Evolutionary conservation across 106 monocot genomes (phyloP).

Genomic region (Platanthera zijinensis): DNA sequence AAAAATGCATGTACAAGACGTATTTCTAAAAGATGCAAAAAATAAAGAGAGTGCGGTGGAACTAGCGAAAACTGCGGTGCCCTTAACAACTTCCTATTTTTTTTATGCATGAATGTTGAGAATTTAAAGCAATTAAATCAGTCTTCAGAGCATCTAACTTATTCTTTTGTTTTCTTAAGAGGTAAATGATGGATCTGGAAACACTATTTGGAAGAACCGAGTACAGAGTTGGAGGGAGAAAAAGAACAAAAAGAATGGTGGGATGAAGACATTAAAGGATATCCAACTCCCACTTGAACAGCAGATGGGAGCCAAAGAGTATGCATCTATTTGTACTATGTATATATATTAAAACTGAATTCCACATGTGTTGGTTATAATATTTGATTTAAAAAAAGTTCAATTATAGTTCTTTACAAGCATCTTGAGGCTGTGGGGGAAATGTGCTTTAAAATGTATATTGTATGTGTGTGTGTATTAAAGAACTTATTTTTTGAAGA

Average conservation of each 20-base stretch:
- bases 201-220: conserved; percentile 91
- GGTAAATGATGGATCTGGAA: conserved; percentile 51
- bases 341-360: too few relatives aligned
- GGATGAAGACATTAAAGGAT: conserved; percentile 40
- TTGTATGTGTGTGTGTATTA: too few relatives aligned
- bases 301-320: conserved; percentile 72
- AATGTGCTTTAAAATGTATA: too few relatives aligned
- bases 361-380: too few relatives aligned
- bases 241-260: conserved; percentile 54
- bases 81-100: background rate
- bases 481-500: too few relatives aligned
- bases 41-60: too few relatives aligned
- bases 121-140: background rate
- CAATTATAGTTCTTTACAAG: too few relatives aligned
- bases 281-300: conserved; percentile 57
- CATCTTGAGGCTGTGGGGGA: too few relatives aligned
- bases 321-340: conserved; percentile 18
- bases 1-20: too few relatives aligned
- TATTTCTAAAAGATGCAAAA: too few relatives aligned
- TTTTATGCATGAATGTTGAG: background rate
- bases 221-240: conserved; percentile 95
- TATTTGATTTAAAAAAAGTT: too few relatives aligned
- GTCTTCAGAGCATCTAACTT: background rate
- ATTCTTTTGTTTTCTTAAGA: conserved; percentile 35
- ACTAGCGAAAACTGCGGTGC: too few relatives aligned